Evolutionary conservation across 805 yeast species (phyloP).

Genomic region (Wickerhamiella vanderwaltii): DNA sequence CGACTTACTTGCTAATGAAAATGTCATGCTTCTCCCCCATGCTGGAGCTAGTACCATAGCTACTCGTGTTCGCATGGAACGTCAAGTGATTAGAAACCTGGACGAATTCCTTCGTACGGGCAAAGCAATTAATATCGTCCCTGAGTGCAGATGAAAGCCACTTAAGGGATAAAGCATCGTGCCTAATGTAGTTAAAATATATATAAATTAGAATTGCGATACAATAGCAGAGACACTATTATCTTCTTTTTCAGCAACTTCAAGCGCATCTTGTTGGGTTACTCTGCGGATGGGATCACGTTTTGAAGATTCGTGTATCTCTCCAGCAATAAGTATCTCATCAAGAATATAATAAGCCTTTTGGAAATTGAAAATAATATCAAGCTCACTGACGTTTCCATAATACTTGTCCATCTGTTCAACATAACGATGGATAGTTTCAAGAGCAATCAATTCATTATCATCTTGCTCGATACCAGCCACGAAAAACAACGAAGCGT

Average conservation of each 20-base stretch:
- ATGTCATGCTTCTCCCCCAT: constrained; percentile 46
- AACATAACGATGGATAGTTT: constrained; percentile 81
- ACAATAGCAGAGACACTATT: constrained; percentile 23
- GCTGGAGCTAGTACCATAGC: constrained; percentile 34
- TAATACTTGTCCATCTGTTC: constrained; percentile 94
- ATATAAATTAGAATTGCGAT: constrained; percentile 2
- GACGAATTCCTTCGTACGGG: constrained; percentile 46
- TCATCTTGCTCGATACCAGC: constrained; percentile 74
- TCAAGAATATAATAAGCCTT: constrained; percentile 73
- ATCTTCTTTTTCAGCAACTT: constrained; percentile 56
- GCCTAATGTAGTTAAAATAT: neutral
- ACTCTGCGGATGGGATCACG: constrained; percentile 68
- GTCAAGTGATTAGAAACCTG: constrained; percentile 59
- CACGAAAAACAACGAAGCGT: constrained; percentile 84
- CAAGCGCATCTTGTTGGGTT: constrained; percentile 76
- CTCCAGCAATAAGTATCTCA: constrained; percentile 82
- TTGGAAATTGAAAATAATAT: constrained; percentile 82
- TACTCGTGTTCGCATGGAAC: constrained; percentile 61
- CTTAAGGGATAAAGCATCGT: too few species aligned
- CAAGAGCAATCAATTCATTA: constrained; percentile 77
- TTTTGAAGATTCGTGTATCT: constrained; percentile 69
- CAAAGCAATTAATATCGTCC: constrained; percentile 59
- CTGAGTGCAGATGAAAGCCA: constrained; percentile 43
- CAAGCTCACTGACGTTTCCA: constrained; percentile 93
- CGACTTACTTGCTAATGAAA: constrained; percentile 35